phyloP scores from a whole-genome alignment of 495 filamentous ascomycete genomes.

The Penicillium lividum region DNA sequence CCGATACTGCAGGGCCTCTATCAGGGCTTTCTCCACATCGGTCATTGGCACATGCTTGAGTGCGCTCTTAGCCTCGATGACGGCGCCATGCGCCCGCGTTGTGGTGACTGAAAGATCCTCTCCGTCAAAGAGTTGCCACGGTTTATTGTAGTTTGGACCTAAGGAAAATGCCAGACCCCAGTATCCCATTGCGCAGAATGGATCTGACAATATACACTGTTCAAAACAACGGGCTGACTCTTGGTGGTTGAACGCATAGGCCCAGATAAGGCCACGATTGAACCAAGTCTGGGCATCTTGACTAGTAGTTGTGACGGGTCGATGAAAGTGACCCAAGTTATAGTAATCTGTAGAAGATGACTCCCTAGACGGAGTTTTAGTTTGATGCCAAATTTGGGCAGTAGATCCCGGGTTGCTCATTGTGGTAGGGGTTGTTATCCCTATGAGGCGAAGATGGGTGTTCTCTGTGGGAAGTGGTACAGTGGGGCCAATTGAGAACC shows the following conservation, averaged over 20 bases:
- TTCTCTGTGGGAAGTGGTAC: not conserved
- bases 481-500: not conserved
- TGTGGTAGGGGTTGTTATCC: not conserved
- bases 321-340: conserved; percentile 55
- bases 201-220: conserved; percentile 54
- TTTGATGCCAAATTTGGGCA: conserved; percentile 12
- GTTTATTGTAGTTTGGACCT: conserved; percentile 75
- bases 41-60: conserved; percentile 19
- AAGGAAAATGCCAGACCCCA: conserved; percentile 68
- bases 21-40: conserved; percentile 55
- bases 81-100: conserved; percentile 44
- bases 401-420: not conserved
- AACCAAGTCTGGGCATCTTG: conserved; percentile 58
- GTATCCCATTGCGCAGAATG: conserved; percentile 59
- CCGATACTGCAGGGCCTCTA: conserved; percentile 56
- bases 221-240: conserved; percentile 62
- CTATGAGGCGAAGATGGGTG: conserved; percentile 7
- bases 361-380: conserved; percentile 5
- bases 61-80: conserved; percentile 40
- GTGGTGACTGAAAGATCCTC: conserved; percentile 52
- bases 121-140: conserved; percentile 65
- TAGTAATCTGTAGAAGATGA: conserved; percentile 42
- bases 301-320: conserved; percentile 46
- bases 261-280: conserved; percentile 62
- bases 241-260: conserved; percentile 66